These are phyloP conservation scores for Raffaelea albimanens DNA, from an alignment of 2,329 filamentous ascomycete genomes.

Conservation along the genomic window DNA sequence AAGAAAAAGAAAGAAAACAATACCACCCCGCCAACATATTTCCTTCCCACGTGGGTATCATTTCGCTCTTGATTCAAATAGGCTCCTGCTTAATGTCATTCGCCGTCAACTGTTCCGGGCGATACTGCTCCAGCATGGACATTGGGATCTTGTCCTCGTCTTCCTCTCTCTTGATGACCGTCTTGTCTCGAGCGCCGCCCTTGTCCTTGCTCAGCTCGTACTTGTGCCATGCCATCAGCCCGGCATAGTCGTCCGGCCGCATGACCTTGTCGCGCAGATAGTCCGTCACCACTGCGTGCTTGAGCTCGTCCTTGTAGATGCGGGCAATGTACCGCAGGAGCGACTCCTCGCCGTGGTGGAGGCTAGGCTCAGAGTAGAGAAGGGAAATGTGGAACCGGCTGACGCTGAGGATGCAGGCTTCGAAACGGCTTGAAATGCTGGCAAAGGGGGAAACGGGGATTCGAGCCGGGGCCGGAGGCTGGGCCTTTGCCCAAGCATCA, in stretches of 20 bases:
- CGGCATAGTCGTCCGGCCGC: neutral
- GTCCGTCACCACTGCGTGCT: neutral
- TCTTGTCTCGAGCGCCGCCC: neutral
- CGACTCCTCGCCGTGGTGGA: neutral
- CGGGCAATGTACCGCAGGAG: neutral
- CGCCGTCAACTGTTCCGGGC: neutral
- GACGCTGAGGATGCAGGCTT: too few relatives aligned
- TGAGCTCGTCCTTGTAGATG: neutral
- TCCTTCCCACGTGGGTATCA: too few relatives aligned
- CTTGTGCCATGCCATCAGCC: neutral
- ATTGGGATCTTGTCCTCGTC: neutral
- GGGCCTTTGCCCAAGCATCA: too few relatives aligned
- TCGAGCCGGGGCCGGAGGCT: too few relatives aligned
- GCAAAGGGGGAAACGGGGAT: too few relatives aligned
- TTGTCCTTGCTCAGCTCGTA: neutral
- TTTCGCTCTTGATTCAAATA: too few relatives aligned
- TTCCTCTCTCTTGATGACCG: neutral
- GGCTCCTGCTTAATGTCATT: too few relatives aligned
- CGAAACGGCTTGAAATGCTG: too few relatives aligned
- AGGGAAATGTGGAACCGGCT: too few relatives aligned
- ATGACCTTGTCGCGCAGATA: neutral
- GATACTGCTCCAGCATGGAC: neutral
- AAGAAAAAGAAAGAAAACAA: too few relatives aligned
- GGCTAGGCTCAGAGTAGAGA: neutral
- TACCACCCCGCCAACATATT: too few relatives aligned